Evolutionary conservation across 768 basidiomycete genomes (phyloP).

Genomic region (Boletus barrowsii): DNA sequence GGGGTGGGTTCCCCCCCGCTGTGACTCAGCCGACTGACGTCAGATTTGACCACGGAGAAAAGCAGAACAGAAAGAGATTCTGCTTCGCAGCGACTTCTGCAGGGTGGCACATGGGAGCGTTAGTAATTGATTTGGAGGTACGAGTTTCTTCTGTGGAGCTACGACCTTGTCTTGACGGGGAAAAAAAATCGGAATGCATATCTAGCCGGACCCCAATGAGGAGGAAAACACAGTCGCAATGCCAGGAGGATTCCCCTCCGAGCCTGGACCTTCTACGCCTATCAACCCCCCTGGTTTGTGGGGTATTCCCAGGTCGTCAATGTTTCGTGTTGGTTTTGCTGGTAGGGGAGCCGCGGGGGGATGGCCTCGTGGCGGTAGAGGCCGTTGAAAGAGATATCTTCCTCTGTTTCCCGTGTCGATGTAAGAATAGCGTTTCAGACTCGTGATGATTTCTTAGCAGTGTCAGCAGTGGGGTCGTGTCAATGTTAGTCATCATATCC

Average conservation of each 20-base stretch:
- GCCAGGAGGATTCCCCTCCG: slow-evolving; percentile 35
- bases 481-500: slow-evolving; percentile 16
- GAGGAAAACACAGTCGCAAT: slow-evolving; percentile 30
- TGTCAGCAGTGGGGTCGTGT: neutral
- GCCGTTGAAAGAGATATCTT: slow-evolving; percentile 8
- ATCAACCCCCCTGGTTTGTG: slow-evolving; percentile 11
- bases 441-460: neutral
- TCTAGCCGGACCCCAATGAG: slow-evolving; percentile 34
- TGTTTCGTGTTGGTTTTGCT: slow-evolving; percentile 58
- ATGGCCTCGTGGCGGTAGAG: slow-evolving; percentile 15
- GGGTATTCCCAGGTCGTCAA: slow-evolving; percentile 14
- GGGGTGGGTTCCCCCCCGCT: slow-evolving; percentile 31
- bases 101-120: slow-evolving; percentile 91
- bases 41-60: slow-evolving; percentile 60
- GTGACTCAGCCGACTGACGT: slow-evolving; percentile 68
- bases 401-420: neutral
- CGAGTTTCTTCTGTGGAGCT: neutral
- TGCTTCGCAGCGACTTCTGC: slow-evolving; percentile 79
- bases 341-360: slow-evolving; percentile 45
- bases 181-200: neutral
- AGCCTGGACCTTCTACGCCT: slow-evolving; percentile 12
- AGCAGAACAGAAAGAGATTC: slow-evolving; percentile 54
- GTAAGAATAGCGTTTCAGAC: slow-evolving; percentile 7
- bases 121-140: slow-evolving; percentile 84
- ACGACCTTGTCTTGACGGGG: neutral